Base-by-base conservation (phyloP, 2,329 filamentous ascomycete genomes). In the Fusarium sp. region DNA sequence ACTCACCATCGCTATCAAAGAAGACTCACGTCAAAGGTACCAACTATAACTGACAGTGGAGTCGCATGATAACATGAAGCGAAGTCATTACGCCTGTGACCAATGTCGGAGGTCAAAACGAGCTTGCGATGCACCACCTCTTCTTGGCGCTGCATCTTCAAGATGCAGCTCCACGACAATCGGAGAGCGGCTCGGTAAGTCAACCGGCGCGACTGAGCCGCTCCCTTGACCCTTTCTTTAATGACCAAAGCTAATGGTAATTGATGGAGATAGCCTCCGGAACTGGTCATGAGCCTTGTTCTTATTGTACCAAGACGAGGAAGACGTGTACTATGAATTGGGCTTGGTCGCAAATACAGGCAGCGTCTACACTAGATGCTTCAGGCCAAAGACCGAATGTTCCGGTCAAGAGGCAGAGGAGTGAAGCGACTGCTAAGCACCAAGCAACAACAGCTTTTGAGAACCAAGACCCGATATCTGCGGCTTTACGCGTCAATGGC, bases 251-350 rank as follows among this genome's bases (percentile, higher is more conserved):
- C 56, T 70, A 53, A 70, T n/a, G 11, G 1, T 10, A 17, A 1
- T 20, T 3, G 14, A 42, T 2, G 14, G 32, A 15, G 38, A 2
- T 46, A 73, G 70, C 44, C 33, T 50, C 58, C 20, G 65, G 49
- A 3, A 35, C 26, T 13, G 37, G 33, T 3, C 52, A 58, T 20
- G 41, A 53, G n/a, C 55, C 76, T 64, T 79, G 78, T 35, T 78
- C 78, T 5, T 79, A 80, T 23, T 79, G 78, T 30, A 49, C 60
- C n/a, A 80, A 73, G 63, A 79, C 78, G 4, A 76, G 73, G 18
- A 79, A 79, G 54, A 64, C 64, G 15, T 79, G 78, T 59, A 78
- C 78, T 7, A 67, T 78, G 53, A 70, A 73, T 15, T 78, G 77
- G 77, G 73, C 64, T 1, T 63, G 64, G 49, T 67, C 70, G 2